These are phyloP conservation scores for Cladosporium sp. DNA, from an alignment of 2,329 filamentous ascomycete genomes.

Conservation along the genomic window DNA sequence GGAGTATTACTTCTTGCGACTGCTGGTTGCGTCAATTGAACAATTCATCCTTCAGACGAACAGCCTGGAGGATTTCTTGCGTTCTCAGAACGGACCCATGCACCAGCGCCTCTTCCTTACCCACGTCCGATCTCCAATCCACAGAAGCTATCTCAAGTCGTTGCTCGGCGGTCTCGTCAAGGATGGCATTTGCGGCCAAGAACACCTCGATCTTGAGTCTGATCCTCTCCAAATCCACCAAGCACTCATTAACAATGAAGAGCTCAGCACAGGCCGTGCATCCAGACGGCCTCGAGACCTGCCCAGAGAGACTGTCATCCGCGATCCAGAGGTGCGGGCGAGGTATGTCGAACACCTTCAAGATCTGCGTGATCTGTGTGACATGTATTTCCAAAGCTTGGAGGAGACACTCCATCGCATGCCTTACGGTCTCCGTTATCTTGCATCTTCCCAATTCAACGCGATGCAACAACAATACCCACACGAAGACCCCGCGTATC, in stretches of 20 bases:
- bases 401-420: conserved; percentile 83
- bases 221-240: conserved; percentile 97
- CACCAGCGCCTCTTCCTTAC: conserved; percentile 82
- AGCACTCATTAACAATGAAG: conserved; percentile 93
- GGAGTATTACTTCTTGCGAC: conserved; percentile 91
- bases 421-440: conserved; percentile 87
- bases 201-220: conserved; percentile 86
- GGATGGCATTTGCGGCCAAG: conserved; percentile 89
- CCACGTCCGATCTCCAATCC: conserved; percentile 85
- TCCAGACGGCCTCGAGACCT: conserved; percentile 80
- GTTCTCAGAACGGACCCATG: conserved; percentile 74
- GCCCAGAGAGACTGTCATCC: conserved; percentile 87
- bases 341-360: conserved; percentile 93
- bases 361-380: conserved; percentile 88
- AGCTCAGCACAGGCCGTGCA: conserved; percentile 81
- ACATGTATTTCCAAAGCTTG: conserved; percentile 77
- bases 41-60: conserved; percentile 76
- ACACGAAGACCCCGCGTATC: conserved; percentile 68
- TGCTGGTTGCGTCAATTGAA: conserved; percentile 74
- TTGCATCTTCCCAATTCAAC: conserved; percentile 82
- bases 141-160: conserved; percentile 87
- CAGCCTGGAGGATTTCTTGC: conserved; percentile 76
- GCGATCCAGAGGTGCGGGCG: conserved; percentile 85
- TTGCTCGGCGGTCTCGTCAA: conserved; percentile 79
- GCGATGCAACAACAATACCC: conserved; percentile 72